Evolutionary conservation across 495 filamentous ascomycete genomes (phyloP).

Genomic region (Xylaria grammica): DNA sequence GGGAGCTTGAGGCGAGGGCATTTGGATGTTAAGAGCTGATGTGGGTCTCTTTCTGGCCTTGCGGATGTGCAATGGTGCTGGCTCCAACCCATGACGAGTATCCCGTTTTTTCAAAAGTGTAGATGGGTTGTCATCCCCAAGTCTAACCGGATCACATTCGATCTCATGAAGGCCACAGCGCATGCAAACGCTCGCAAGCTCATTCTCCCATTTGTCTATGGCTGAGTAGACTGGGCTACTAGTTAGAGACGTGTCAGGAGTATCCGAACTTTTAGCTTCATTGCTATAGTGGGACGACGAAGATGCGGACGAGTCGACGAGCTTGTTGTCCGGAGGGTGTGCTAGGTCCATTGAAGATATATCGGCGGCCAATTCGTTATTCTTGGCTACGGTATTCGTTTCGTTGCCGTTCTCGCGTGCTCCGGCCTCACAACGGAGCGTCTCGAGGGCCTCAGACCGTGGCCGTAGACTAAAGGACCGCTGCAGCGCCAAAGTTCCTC

Average conservation of each 20-base stretch:
- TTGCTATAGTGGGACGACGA: conserved; percentile 21
- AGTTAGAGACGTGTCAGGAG: conserved; percentile 54
- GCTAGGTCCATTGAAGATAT: not conserved
- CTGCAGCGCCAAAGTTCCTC: not conserved
- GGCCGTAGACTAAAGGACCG: not conserved
- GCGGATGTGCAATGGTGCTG: conserved; percentile 27
- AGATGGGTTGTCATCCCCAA: not conserved
- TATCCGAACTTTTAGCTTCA: conserved; percentile 44
- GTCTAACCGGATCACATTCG: not conserved
- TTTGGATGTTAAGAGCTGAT: conserved; percentile 23
- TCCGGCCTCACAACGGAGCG: conserved; percentile 45
- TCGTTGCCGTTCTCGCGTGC: conserved; percentile 52
- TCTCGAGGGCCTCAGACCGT: not conserved
- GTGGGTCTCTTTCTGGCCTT: conserved; percentile 21
- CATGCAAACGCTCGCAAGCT: not conserved
- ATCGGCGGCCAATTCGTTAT: not conserved
- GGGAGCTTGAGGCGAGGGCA: conserved; percentile 28
- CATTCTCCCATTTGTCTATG: not conserved
- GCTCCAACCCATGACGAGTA: conserved; percentile 1
- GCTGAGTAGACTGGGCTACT: conserved; percentile 6
- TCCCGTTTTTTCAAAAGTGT: not conserved
- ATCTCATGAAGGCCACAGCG: not conserved
- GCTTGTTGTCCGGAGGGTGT: conserved; percentile 8
- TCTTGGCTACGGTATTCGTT: conserved; percentile 33
- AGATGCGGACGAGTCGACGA: not conserved